Evolutionary conservation across 768 basidiomycete species (phyloP).

Genomic region (Lentinula sp.): DNA sequence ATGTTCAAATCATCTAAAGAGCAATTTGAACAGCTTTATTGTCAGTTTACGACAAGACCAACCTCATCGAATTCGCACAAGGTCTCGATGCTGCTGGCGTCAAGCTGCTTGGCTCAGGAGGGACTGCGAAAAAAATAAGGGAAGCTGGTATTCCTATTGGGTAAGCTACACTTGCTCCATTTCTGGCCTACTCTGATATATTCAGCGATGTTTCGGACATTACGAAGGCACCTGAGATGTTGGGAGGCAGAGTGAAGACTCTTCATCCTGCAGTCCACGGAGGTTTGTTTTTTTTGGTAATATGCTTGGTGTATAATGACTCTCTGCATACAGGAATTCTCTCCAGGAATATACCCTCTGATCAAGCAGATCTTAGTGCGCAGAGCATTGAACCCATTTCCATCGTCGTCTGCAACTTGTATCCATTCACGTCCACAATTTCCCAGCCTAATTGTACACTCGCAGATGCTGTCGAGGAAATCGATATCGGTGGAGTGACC

Average conservation of each 20-base stretch:
- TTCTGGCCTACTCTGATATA: not conserved
- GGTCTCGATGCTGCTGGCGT: conserved; percentile 81
- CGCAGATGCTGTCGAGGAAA: conserved; percentile 91
- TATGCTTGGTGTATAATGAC: not conserved
- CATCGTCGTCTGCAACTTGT: conserved; percentile 98
- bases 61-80: conserved; percentile 81
- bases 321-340: conserved; percentile 65
- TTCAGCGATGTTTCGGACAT: conserved; percentile 92
- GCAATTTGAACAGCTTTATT: conserved; percentile 56
- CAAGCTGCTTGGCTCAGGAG: conserved; percentile 89
- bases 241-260: conserved; percentile 97
- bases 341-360: conserved; percentile 85
- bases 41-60: conserved; percentile 95
- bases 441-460: conserved; percentile 85
- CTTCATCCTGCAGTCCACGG: conserved; percentile 98
- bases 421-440: conserved; percentile 92
- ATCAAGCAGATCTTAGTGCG: conserved; percentile 76
- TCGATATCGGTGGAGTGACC: conserved; percentile 98
- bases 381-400: conserved; percentile 90
- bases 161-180: conserved; percentile 41
- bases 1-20: not conserved
- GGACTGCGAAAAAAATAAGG: conserved; percentile 96
- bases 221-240: conserved; percentile 98
- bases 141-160: conserved; percentile 88
- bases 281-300: conserved; percentile 39